Conservation (phyloP, 1,139 yeast species). For the Geotrichum carabidarum region DNA sequence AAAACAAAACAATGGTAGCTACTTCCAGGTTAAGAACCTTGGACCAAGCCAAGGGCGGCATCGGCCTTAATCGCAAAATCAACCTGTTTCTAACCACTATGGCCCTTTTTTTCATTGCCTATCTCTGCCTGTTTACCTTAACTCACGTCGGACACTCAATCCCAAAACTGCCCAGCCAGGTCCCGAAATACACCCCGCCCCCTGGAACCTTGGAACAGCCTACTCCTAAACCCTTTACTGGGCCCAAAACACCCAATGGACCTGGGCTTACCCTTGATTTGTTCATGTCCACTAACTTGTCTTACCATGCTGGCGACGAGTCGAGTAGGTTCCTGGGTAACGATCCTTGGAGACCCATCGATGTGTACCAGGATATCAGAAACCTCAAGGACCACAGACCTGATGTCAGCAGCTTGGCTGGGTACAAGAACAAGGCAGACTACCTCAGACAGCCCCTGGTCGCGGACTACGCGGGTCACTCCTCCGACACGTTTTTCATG, state of each 20-base stretch:
- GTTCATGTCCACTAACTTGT: not conserved
- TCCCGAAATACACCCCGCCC: not conserved
- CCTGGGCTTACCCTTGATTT: constrained; percentile 7
- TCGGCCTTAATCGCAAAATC: no score
- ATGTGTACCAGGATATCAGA: constrained; percentile 5
- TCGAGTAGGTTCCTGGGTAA: constrained; percentile 12
- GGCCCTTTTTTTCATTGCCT: no score
- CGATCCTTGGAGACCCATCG: constrained; percentile 19
- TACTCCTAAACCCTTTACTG: no score
- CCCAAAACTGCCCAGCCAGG: not conserved
- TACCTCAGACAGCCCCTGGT: constrained; percentile 27
- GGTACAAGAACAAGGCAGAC: constrained; percentile 17
- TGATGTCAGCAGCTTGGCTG: constrained; percentile 1
- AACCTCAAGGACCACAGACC: constrained; percentile 13
- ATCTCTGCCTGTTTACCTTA: no score
- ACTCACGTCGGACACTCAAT: no score
- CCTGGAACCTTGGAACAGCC: no score
- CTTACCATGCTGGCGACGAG: constrained; percentile 13
- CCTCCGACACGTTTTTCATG: constrained; percentile 33
- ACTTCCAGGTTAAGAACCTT: no score
- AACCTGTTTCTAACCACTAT: no score
- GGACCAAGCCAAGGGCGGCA: no score
- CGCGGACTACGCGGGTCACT: constrained; percentile 28
- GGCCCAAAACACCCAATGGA: no score
- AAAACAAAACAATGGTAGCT: no score